These are phyloP conservation scores for Coprinopsis strossmayeri DNA, from an alignment of 768 basidiomycete species.

Conservation along the genomic window DNA sequence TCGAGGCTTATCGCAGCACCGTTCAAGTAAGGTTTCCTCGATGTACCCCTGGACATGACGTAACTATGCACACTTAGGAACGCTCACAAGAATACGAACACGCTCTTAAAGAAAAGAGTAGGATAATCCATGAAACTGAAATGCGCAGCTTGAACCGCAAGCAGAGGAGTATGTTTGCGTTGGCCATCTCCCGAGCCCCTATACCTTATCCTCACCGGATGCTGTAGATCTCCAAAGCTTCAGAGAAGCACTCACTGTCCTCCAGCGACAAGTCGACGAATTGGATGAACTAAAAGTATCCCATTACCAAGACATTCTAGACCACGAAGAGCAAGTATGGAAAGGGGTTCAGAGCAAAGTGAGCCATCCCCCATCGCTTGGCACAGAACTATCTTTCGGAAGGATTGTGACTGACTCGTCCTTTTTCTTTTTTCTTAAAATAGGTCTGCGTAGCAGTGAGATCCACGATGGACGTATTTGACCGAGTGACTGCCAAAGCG, in stretches of 20 bases:
- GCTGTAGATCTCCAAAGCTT: constrained; percentile 78
- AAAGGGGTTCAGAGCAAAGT: constrained; percentile 84
- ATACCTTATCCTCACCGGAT: constrained; percentile 1
- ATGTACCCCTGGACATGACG: neutral
- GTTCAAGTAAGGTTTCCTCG: constrained; percentile 47
- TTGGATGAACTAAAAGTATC: constrained; percentile 77
- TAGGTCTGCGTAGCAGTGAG: constrained; percentile 79
- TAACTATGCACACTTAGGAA: constrained; percentile 43
- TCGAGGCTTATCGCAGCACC: constrained; percentile 71
- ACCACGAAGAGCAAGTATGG: constrained; percentile 97
- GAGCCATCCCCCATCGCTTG: constrained; percentile 7
- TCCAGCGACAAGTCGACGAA: constrained; percentile 89
- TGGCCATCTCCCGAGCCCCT: neutral
- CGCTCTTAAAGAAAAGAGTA: constrained; percentile 75
- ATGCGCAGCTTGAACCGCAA: constrained; percentile 78
- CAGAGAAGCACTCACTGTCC: constrained; percentile 69
- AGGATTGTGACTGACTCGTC: neutral
- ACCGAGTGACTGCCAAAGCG: constrained; percentile 82
- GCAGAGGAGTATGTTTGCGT: constrained; percentile 62
- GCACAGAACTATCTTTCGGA: neutral
- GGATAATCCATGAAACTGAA: constrained; percentile 81
- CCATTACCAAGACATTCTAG: constrained; percentile 85
- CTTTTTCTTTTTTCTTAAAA: constrained; percentile 2
- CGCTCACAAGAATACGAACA: constrained; percentile 81
- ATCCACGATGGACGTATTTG: constrained; percentile 89